Evolutionary conservation across 306 rosid species (phyloP).

Genomic region (Hippophae rhamnoides): DNA sequence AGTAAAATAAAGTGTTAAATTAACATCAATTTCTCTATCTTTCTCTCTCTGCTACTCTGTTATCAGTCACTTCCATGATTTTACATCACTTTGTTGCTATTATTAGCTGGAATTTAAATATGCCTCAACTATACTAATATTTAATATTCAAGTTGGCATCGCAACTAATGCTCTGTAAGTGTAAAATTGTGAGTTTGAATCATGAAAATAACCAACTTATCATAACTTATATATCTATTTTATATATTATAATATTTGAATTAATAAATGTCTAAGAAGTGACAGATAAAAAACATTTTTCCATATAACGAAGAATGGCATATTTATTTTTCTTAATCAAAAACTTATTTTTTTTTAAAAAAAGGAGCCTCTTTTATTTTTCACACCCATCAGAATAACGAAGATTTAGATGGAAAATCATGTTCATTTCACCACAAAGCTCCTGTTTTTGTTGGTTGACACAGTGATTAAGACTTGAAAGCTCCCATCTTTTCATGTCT

Average conservation of each 20-base stretch:
- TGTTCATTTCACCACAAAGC: constrained; percentile 53
- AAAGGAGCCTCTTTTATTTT: no score
- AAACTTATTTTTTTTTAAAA: no score
- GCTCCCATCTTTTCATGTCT: constrained; percentile 99
- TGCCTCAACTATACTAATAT: neutral
- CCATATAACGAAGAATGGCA: no score
- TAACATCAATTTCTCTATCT: constrained; percentile 7
- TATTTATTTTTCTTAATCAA: no score
- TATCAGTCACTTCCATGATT: constrained; percentile 50
- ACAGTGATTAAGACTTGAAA: constrained; percentile 95
- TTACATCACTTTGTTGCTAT: constrained; percentile 51
- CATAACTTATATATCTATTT: no score
- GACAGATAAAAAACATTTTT: no score
- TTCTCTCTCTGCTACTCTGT: constrained; percentile 19
- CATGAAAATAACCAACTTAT: no score
- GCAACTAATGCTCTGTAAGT: no score
- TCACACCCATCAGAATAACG: neutral
- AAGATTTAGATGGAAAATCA: neutral
- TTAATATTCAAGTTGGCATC: neutral
- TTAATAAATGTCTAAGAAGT: no score
- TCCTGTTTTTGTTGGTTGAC: constrained; percentile 83
- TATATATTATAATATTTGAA: no score
- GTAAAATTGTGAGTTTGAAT: no score
- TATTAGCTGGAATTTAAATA: constrained; percentile 29
- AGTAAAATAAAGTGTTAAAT: no score